phyloP scores from a whole-genome alignment of 2,329 filamentous ascomycete genomes.

The Fusarium redolens region DNA sequence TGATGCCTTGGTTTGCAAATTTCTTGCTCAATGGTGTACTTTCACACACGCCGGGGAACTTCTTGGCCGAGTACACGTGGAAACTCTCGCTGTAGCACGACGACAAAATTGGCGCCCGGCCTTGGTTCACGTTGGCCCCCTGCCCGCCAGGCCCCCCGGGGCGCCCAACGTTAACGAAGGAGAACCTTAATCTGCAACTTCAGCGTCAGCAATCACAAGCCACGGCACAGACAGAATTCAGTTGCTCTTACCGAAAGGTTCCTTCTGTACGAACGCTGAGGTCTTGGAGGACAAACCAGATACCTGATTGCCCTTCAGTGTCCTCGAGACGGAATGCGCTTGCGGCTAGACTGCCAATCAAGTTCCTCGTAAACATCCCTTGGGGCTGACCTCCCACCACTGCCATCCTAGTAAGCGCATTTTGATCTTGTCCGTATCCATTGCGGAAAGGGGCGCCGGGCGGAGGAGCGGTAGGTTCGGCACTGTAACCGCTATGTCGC shows the following conservation, averaged over 20 bases:
- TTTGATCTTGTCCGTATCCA: slow-evolving; percentile 48
- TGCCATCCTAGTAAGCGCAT: slow-evolving; percentile 49
- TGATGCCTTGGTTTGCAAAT: slow-evolving; percentile 94
- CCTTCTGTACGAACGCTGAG: slow-evolving; percentile 94
- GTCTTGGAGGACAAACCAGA: slow-evolving; percentile 98
- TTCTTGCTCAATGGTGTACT: slow-evolving; percentile 91
- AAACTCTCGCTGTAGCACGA: slow-evolving; percentile 89
- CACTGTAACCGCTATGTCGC: slow-evolving; percentile 47
- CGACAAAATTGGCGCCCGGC: slow-evolving; percentile 83
- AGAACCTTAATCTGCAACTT: slow-evolving; percentile 67
- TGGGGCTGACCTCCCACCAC: slow-evolving; percentile 65
- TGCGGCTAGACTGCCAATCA: slow-evolving; percentile 91
- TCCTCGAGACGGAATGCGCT: slow-evolving; percentile 89
- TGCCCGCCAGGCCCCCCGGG: slow-evolving; percentile 52
- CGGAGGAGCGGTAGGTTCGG: slow-evolving; percentile 44
- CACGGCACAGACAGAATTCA: background rate
- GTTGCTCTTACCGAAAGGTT: slow-evolving; percentile 76
- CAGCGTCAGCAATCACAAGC: slow-evolving; percentile 27
- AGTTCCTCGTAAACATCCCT: slow-evolving; percentile 93
- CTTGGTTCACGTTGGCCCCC: slow-evolving; percentile 71
- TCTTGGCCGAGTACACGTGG: slow-evolving; percentile 96
- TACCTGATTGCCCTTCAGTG: slow-evolving; percentile 81
- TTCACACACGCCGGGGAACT: slow-evolving; percentile 97
- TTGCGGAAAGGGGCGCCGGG: slow-evolving; percentile 47
- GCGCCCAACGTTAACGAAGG: slow-evolving; percentile 86